phyloP scores from a whole-genome alignment of 2,329 filamentous ascomycete genomes.

The Fusarium pininemorale region DNA sequence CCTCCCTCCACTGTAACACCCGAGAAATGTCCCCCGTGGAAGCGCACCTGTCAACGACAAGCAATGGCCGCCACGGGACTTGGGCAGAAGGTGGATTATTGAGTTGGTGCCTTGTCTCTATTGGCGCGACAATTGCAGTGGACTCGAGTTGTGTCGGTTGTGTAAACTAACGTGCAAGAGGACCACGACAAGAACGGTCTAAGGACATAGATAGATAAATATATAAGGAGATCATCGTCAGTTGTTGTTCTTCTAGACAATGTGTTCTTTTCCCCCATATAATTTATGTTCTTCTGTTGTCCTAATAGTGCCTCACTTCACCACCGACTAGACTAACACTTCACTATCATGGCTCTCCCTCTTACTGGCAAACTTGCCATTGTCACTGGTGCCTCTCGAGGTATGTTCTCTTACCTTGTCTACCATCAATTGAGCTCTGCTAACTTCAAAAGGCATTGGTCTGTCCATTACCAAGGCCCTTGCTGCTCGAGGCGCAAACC shows the following conservation, averaged over 20 bases:
- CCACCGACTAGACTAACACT: not conserved
- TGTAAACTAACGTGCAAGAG: slow-evolving; percentile 5
- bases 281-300: not conserved
- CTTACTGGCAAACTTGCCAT: slow-evolving; percentile 82
- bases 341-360: slow-evolving; percentile 48
- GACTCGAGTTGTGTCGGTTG: not conserved
- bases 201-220: not conserved
- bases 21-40: slow-evolving; percentile 22
- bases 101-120: slow-evolving; percentile 15
- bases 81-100: not conserved
- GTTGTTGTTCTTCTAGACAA: not conserved
- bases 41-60: slow-evolving; percentile 42
- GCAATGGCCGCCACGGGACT: slow-evolving; percentile 29
- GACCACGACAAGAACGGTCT: not conserved
- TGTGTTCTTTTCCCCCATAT: not conserved
- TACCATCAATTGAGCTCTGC: not conserved
- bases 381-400: slow-evolving; percentile 81
- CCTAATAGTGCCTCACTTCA: not conserved
- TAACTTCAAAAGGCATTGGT: slow-evolving; percentile 36
- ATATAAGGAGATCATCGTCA: slow-evolving; percentile 10
- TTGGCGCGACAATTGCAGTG: slow-evolving; percentile 38
- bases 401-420: slow-evolving; percentile 53
- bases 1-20: slow-evolving; percentile 24
- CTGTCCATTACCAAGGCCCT: slow-evolving; percentile 38
- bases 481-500: slow-evolving; percentile 41